Evolutionary conservation across 768 basidiomycete species (phyloP), one percentile per base, ranked within the genome.

Genomic region (Hortiboletus flavorubellus): DNA sequence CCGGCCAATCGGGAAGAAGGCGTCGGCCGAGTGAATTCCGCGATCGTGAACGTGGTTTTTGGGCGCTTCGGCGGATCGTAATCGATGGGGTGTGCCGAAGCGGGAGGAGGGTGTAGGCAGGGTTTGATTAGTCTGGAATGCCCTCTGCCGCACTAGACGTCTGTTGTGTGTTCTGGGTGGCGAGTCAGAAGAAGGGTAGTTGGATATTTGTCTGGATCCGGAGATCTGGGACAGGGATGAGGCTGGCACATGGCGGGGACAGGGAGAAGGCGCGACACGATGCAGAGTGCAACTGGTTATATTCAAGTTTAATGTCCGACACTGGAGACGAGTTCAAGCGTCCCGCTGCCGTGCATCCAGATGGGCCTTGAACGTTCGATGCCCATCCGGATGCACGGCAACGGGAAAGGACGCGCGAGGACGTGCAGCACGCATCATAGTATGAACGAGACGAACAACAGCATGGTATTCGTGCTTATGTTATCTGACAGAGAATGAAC

Each of bases 251-350:
- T 53, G 58, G 37, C 35, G 15, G 14, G 35, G 12, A 42, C 10
- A 35, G n/a, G 37, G 35, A 49, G 42, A 53, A 43, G 31, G 42
- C 37, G 51, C 12, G 33, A 49, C 63, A 61, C 51, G 62, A 55
- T 43, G 55, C 42, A 59, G 44, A 18, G 15, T 47, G 39, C 49
- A 49, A 18, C 33, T 12, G 56, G 29, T 55, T 49, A 54, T 40
- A 38, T 38, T 57, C 45, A 33, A 45, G 30, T 55, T 66, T 60
- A 66, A 66, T 68, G 57, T 68, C 65, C 66, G 66, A 51, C 49
- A 41, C 15, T 35, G 14, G 14, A 31, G 41, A 39, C 50, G 33
- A 49, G 53, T 21, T 14, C 18, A 16, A 33, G 26, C 51, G 1
- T 21, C 21, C 21, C 21, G 21, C 21, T 21, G 21, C 21, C 21